Percentiles rank a stretch among this genome's conserved stretches.
These are phyloP conservation scores for Neurospora sp. DNA, from an alignment of 495 filamentous ascomycete genomes.

Conservation along the genomic window DNA sequence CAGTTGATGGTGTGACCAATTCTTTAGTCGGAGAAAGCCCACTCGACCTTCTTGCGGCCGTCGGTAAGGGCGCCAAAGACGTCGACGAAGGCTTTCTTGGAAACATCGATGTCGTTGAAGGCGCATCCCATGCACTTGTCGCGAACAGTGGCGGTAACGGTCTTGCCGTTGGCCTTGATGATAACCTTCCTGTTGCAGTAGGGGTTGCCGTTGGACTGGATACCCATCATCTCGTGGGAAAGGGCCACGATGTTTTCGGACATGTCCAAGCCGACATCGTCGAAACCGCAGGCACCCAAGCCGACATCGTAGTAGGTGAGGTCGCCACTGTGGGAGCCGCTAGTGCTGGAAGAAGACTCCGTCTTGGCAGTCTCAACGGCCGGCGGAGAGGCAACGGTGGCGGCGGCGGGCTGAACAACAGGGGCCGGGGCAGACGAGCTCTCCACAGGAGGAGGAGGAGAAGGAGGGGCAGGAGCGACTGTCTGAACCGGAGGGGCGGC, in stretches of 20 bases:
- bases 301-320: constrained; percentile 39
- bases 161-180: constrained; percentile 46
- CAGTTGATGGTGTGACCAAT: background rate
- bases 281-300: constrained; percentile 36
- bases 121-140: constrained; percentile 71
- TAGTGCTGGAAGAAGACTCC: constrained; percentile 1
- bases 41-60: constrained; percentile 27
- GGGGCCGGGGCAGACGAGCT: background rate
- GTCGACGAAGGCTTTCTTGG: constrained; percentile 32
- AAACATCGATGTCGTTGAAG: constrained; percentile 35
- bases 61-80: constrained; percentile 29
- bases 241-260: constrained; percentile 37
- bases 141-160: constrained; percentile 44
- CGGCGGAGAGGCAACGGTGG: constrained; percentile 7
- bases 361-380: constrained; percentile 5
- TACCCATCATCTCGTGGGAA: constrained; percentile 29
- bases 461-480: background rate
- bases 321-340: constrained; percentile 23
- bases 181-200: constrained; percentile 59
- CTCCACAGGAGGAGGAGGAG: constrained; percentile 2
- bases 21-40: constrained; percentile 32
- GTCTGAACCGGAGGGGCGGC: constrained; percentile 2
- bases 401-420: constrained; percentile 3
- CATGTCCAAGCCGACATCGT: constrained; percentile 30
- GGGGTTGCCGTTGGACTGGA: constrained; percentile 42